Evolutionary conservation across 2,329 filamentous ascomycete species (phyloP), one percentile per base, ranked within the genome.

Genomic region (Thyridium curvatum): DNA sequence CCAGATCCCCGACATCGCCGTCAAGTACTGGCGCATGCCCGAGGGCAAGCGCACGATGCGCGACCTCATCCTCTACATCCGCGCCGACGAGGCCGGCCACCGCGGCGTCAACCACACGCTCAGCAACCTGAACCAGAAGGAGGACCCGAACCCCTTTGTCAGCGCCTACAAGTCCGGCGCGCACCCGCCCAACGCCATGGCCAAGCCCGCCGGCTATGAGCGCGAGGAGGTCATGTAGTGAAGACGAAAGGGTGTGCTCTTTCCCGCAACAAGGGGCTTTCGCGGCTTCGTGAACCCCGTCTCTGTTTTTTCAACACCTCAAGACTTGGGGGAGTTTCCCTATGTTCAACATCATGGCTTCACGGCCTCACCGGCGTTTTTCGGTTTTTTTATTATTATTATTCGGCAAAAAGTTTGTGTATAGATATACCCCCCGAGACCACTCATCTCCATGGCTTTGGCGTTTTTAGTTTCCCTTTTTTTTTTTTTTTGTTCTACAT

Each of bases 41-140:
- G 83, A 95, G 58, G 84, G 79, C 3, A 71, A 84, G 41, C 76
- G 82, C 18, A 86, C 80, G 2, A 95, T 98, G 86, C 77, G 74
- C 52, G 88, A 97, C 54, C 64, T 97, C 44, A 72, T 97, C 38
- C 66, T 93, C 37, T 96, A 97, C 59, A 86, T 96, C 49, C 77
- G 90, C 21, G 86, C 85, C n/a, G 57, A 63, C 55, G 89, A 95
- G 62, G 86, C 86, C 4, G 86, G 86, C 58, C 89, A 94, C 56
- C 76, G 93, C 28, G 93, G 95, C 55, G 91, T 97, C 51, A 97
- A 98, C 64, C 93, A 98, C 60, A 97, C 93, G 0, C 65, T 98
- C 32, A 81, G 85, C 37, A 97, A 97, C 57, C 69, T 98, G 42
- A 71, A 94, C 50, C 88, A 93, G 57, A 80, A 78, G 38, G 72